Percentiles rank a stretch among this genome's conserved stretches.
Evolutionary conservation across 2,329 filamentous ascomycete genomes (phyloP).

Genomic region (Penicillium freii): DNA sequence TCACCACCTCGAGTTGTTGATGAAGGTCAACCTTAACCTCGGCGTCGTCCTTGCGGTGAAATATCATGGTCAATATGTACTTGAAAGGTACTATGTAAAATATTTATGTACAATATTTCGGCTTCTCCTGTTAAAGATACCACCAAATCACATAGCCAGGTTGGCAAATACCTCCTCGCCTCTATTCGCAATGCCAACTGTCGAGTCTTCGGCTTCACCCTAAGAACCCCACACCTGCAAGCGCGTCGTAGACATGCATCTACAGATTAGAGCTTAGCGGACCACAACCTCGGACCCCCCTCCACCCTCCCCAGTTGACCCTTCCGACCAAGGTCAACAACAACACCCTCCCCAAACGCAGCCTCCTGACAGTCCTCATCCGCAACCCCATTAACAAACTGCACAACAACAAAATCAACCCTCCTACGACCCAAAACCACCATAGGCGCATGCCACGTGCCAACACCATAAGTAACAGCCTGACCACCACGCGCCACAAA

Average conservation of each 20-base stretch:
- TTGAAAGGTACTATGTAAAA: neutral
- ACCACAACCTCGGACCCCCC: conserved; percentile 16
- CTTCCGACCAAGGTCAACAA: conserved; percentile 30
- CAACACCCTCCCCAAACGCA: conserved; percentile 43
- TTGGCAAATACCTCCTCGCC: neutral
- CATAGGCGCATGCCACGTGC: conserved; percentile 98
- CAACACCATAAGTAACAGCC: conserved; percentile 86
- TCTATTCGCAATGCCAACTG: neutral
- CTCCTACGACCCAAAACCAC: conserved; percentile 69
- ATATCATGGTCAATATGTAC: neutral
- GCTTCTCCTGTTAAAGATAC: neutral
- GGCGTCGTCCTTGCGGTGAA: neutral
- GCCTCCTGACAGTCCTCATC: conserved; percentile 89
- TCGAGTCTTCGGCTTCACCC: neutral
- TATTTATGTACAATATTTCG: conserved; percentile 9
- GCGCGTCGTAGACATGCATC: neutral
- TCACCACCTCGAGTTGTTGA: neutral
- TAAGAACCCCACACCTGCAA: neutral
- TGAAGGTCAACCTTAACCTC: neutral
- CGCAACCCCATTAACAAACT: conserved; percentile 79
- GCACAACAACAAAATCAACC: conserved; percentile 84
- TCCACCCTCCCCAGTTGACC: conserved; percentile 22
- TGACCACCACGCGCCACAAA: conserved; percentile 76
- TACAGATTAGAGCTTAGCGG: conserved; percentile 18
- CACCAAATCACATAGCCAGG: neutral